A percentile compares a stretch with the other conserved stretches of the same genome.
Evolutionary conservation across 805 yeast genomes (phyloP).

Genomic region (Yamadazyma sp.): DNA sequence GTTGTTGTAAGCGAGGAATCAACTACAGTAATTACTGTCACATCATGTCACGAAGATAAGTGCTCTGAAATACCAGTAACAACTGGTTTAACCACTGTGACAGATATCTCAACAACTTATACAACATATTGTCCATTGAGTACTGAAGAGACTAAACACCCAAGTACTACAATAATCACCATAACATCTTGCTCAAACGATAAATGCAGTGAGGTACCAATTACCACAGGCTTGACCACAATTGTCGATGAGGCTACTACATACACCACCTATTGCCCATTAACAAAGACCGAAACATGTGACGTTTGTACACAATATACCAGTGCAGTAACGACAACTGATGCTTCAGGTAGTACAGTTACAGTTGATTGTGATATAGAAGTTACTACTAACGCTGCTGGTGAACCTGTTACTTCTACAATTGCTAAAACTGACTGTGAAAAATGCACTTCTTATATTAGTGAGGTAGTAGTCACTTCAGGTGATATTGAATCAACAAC

Average conservation of each 20-base stretch:
- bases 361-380: slow-evolving; percentile 17
- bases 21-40: slow-evolving; percentile 14
- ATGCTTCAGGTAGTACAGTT: slow-evolving; percentile 10
- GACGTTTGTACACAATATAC: slow-evolving; percentile 7
- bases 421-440: no score
- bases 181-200: slow-evolving; percentile 30
- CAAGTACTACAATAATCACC: slow-evolving; percentile 23
- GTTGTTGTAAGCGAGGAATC: slow-evolving; percentile 6
- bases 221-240: slow-evolving; percentile 29
- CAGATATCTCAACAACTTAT: neutral
- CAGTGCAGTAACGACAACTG: slow-evolving; percentile 11
- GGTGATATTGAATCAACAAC: neutral
- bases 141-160: slow-evolving; percentile 4
- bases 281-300: slow-evolving; percentile 9
- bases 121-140: slow-evolving; percentile 8
- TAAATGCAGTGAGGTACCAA: slow-evolving; percentile 22
- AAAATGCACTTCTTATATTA: no score
- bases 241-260: slow-evolving; percentile 12
- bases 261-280: no score
- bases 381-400: slow-evolving; percentile 4
- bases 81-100: slow-evolving; percentile 1
- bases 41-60: slow-evolving; percentile 6
- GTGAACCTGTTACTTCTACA: slow-evolving; percentile 3
- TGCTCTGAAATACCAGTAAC: neutral
- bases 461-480: slow-evolving; percentile 6